A percentile compares a stretch with the other conserved stretches of the same genome.
Evolutionary conservation across 208 protist genomes (phyloP).

Genomic region (Jaenimonas drosophilae): DNA sequence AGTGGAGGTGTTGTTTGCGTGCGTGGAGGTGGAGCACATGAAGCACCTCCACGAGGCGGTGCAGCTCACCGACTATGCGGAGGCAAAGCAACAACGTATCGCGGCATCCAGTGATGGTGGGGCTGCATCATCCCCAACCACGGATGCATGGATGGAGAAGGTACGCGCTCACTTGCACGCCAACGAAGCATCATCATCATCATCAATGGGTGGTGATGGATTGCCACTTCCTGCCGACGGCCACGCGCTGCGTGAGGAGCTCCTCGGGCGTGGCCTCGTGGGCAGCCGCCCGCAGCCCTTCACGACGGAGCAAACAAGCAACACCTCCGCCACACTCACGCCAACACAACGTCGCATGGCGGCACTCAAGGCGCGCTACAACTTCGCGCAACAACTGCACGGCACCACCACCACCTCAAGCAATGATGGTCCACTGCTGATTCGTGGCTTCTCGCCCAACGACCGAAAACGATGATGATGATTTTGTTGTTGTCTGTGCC

Average conservation of each 20-base stretch:
- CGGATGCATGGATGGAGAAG: slow-evolving; percentile 45
- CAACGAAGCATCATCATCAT: slow-evolving; percentile 3
- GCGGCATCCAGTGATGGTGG: neutral
- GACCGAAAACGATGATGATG: slow-evolving; percentile 12
- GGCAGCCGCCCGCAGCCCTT: slow-evolving; percentile 19
- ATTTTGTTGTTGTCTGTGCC: too few relatives aligned
- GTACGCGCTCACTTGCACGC: slow-evolving; percentile 29
- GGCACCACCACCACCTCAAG: slow-evolving; percentile 4
- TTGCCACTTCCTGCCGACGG: slow-evolving; percentile 25
- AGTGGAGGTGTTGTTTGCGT: slow-evolving; percentile 85
- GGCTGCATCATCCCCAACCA: neutral
- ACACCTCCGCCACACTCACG: neutral
- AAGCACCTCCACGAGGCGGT: slow-evolving; percentile 50
- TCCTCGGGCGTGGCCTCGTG: slow-evolving; percentile 31
- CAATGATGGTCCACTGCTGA: slow-evolving; percentile 27
- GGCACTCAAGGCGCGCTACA: slow-evolving; percentile 71
- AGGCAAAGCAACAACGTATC: neutral
- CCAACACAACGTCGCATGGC: slow-evolving; percentile 26
- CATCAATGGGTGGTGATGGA: neutral
- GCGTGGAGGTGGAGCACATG: slow-evolving; percentile 62
- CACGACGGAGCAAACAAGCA: neutral
- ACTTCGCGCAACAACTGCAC: slow-evolving; percentile 30
- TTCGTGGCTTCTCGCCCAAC: slow-evolving; percentile 50
- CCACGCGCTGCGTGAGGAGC: slow-evolving; percentile 39
- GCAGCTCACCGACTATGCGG: slow-evolving; percentile 71